Evolutionary conservation across 192 early-diverging fungal species (phyloP), one percentile per base, ranked within the genome.

Genomic region (Gaertneriomyces semiglobifer): DNA sequence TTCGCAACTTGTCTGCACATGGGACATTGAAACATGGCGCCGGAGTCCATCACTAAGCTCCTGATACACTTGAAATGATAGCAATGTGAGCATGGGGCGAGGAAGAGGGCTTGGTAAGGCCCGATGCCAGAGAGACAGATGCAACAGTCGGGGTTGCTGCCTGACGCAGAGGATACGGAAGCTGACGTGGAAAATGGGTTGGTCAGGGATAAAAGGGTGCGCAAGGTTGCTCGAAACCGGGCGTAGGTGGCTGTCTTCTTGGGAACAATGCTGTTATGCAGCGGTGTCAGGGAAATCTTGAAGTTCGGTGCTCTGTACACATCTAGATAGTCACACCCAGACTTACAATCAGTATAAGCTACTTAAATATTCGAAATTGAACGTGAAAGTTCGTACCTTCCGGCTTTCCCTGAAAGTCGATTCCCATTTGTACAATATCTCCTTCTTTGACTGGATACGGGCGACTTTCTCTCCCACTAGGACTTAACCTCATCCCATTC

Each of bases 31-130:
- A 96, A 93, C 79, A 79, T 79, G 47, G 57, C 46, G 45, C 83
- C 81, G 0, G 89, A 84, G 66, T 79, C 82, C 59, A 96, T 74
- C 53, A 96, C 25, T 33, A 33, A 72, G 0, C 88, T 87, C 58
- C 87, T 86, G 73, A 93, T 85, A 74, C 93, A 96, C 74, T 93
- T 93, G 77, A 89, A 93, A 65, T 95, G 93, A 80, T 89, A 95
- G 61, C 86, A 86, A 64, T 95, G 93, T 43, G 91, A 95, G 77
- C 93, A 95, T 9, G 93, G 93, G 2, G 91, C 90, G 40, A 93
- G 79, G 74, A 95, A 95, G 71, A 95, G 83, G 40, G 90, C 88
- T 71, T 95, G 93, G 82, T 89, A 93, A 25, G 91, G 89, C 5
- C 86, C 84, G 67, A 95, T 91, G 51, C 82, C 81, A 71, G 86